A percentile compares a stretch with the other conserved stretches of the same genome.
Evolutionary conservation across 2,329 filamentous ascomycete species (phyloP).

Genomic region (Magnaporthiopsis rhizophila): DNA sequence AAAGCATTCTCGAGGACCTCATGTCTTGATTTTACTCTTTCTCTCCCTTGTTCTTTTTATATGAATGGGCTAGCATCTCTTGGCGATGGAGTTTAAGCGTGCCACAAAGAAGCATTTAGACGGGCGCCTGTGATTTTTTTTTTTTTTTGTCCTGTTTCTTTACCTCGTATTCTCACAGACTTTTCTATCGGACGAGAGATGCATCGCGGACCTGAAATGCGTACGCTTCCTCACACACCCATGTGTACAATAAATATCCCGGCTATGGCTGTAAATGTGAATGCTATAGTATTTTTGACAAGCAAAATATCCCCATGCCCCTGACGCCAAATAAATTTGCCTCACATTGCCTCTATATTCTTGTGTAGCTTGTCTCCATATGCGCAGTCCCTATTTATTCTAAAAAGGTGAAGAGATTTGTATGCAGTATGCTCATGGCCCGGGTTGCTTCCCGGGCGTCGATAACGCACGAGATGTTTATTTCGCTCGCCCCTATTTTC

Average conservation of each 20-base stretch:
- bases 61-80: not conserved
- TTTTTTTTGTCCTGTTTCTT: not conserved
- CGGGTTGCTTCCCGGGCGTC: conserved; percentile 83
- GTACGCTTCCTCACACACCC: not conserved
- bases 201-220: not conserved
- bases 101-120: not conserved
- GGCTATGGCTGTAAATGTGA: not conserved
- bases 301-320: not conserved
- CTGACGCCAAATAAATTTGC: no score
- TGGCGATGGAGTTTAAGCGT: not conserved
- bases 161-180: not conserved
- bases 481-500: conserved; percentile 78
- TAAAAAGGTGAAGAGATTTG: conserved; percentile 91
- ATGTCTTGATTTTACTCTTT: conserved; percentile 25
- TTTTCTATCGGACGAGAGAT: no score
- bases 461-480: conserved; percentile 98
- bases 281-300: not conserved
- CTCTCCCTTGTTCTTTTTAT: not conserved
- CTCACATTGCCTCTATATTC: not conserved
- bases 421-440: conserved; percentile 93
- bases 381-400: conserved; percentile 42
- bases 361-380: not conserved
- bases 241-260: not conserved
- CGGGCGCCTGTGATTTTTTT: not conserved
- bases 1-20: conserved; percentile 76